Evolutionary conservation across 139 green algal genomes (phyloP).

Genomic region (Picochlorum costavermella): DNA sequence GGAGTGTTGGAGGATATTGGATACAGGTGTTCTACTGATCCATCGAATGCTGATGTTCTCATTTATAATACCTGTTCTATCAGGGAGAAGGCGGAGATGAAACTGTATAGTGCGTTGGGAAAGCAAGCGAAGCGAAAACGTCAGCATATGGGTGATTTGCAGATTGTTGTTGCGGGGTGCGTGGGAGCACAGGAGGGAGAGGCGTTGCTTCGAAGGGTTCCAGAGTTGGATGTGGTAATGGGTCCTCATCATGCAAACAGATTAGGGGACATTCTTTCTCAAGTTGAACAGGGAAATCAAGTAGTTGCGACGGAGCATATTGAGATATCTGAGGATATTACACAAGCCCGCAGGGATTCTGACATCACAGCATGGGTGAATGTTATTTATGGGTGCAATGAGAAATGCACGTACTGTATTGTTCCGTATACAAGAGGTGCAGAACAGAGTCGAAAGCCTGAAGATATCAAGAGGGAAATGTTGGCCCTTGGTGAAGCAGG

Average conservation of each 20-base stretch:
- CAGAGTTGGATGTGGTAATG: conserved; percentile 98
- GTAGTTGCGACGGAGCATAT: conserved; percentile 65
- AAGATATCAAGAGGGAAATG: conserved; percentile 74
- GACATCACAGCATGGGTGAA: conserved; percentile 95
- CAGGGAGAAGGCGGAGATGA: conserved; percentile 91
- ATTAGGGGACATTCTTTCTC: conserved; percentile 76
- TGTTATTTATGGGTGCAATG: conserved; percentile 99
- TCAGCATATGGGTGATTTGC: conserved; percentile 53
- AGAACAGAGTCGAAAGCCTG: conserved; percentile 81
- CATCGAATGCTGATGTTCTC: conserved; percentile 78
- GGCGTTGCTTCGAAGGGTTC: conserved; percentile 78
- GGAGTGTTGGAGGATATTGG: conserved; percentile 78
- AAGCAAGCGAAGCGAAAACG: conserved; percentile 79
- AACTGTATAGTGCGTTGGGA: conserved; percentile 88
- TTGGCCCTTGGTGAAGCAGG: conserved; percentile 72
- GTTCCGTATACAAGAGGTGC: conserved; percentile 85
- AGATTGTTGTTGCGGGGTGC: conserved; percentile 85
- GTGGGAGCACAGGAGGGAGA: conserved; percentile 88
- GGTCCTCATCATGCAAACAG: conserved; percentile 90
- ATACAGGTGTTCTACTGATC: conserved; percentile 69
- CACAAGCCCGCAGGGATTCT: conserved; percentile 68
- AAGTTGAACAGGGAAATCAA: conserved; percentile 64
- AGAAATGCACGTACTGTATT: conserved; percentile 97
- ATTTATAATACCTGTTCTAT: conserved; percentile 99
- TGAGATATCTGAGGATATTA: conserved; percentile 85